Evolutionary conservation across 768 basidiomycete genomes (phyloP), one percentile per base, ranked within the genome.

Genomic region (Psilocybe subaeruginosa): DNA sequence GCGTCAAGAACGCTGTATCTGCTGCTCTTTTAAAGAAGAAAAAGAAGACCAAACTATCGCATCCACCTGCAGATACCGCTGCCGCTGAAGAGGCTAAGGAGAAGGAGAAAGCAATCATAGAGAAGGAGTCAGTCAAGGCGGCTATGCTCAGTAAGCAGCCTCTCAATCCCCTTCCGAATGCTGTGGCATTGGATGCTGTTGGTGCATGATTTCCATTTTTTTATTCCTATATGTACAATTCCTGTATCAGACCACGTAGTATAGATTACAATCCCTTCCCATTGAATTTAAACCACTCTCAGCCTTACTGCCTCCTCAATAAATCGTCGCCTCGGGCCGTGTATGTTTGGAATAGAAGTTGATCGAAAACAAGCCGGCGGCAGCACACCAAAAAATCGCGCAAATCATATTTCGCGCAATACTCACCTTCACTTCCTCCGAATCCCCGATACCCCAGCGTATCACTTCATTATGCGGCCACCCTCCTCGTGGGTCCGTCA

Each of bases 1-100:
- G 83, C 64, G 96, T 98, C 30, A 92, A 93, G 79, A 93, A 82
- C 59, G 97, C 97, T 3, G 97, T 99, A 11, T 81, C 89, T 50
- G 84, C 85, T 39, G 97, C 61, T 35, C 51, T 69, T 35, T 60
- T 69, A 62, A 64, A 68, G 56, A 67, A 69, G 56, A 67, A 69
- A 56, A 70, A 74, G 51, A 72, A 62, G 43, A 61, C 62, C 19
- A 72, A 62, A n/a, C 23, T 77, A 27, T 66, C 76, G 0, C 76
- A 75, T 54, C 67, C 73, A 29, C 62, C 72, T 19, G 66, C 23
- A 23, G 23, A 23, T 2, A 2, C 70, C 8, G 67, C 33, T 7
- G 56, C 59, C 19, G n/a, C 56, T 30, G 45, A 58, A 45, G 50
- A 29, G 9, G 55, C 48, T 17, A 62, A 67, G n/a, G 54, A 51